A percentile compares a stretch with the other conserved stretches of the same genome.
Evolutionary conservation across 768 basidiomycete species (phyloP).

Genomic region (Cyathus striatus): DNA sequence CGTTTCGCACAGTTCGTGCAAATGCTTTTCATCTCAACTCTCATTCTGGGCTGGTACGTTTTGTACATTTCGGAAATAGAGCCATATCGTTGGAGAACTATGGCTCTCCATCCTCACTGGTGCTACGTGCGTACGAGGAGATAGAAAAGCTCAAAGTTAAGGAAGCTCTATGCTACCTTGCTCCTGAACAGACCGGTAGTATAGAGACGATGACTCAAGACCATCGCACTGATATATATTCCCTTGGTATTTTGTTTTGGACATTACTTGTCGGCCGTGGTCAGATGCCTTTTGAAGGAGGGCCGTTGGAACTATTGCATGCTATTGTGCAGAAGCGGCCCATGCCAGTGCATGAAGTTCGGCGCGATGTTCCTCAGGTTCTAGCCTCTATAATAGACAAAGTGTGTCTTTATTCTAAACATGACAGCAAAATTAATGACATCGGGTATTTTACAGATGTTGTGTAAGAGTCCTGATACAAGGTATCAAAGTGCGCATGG

Average conservation of each 20-base stretch:
- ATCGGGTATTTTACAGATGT: conserved; percentile 1
- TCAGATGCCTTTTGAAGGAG: conserved; percentile 58
- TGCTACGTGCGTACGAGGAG: conserved; percentile 57
- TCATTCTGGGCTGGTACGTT: conserved; percentile 62
- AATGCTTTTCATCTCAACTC: conserved; percentile 74
- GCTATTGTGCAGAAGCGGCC: conserved; percentile 69
- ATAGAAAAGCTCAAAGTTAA: conserved; percentile 65
- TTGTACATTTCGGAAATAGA: conserved; percentile 74
- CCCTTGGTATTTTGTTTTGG: conserved; percentile 71
- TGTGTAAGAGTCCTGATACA: conserved; percentile 52
- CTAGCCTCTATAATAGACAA: conserved; percentile 68
- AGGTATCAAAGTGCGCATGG: conserved; percentile 73
- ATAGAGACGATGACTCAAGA: conserved; percentile 70
- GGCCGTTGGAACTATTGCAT: conserved; percentile 58
- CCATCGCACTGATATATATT: conserved; percentile 71
- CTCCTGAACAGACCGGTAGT: conserved; percentile 74
- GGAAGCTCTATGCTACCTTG: conserved; percentile 70
- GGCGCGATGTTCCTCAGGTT: conserved; percentile 69
- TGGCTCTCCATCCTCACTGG: conserved; percentile 67
- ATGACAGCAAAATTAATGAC: neutral
- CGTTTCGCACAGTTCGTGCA: conserved; percentile 59
- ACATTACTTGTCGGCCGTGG: conserved; percentile 68
- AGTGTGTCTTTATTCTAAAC: conserved; percentile 21
- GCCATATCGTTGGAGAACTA: conserved; percentile 66
- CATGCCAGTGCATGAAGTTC: conserved; percentile 71